Base-by-base conservation (phyloP, 2,329 filamentous ascomycete genomes). In the Davidsoniella australis region DNA sequence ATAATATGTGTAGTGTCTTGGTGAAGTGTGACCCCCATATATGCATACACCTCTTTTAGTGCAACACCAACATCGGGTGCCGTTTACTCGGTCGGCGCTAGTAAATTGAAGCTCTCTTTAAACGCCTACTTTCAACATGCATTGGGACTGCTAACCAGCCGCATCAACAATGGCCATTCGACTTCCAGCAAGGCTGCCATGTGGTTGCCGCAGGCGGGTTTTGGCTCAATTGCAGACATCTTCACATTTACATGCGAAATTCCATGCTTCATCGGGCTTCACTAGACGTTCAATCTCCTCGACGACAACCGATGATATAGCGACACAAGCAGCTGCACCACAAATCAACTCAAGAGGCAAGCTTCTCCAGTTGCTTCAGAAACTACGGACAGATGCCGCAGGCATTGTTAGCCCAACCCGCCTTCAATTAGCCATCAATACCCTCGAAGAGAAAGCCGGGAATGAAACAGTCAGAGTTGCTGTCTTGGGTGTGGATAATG, bases 371-470 rank as follows among this genome's bases (percentile, higher is more conserved):
- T 67, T 75, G 2, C 66, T 88, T 0, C 61, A 69, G 1, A 70
- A 74, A 18, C 68, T 89, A 2, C 71, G 82, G 57, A 73, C 72
- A 47, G 66, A 74, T 45, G 76, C 77, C 2, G 70, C 75, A 20
- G 72, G 69, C 51, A 72, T 78, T 56, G 70, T 83, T 48, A 82
- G 82, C 58, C 69, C 80, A n/a, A 76, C 81, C 26, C 71, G 80
- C 49, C 60, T 88, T 42, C 80, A 85, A 61, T 72, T 89, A 56
- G 83, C 82, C 10, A 64, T 85, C 18, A 72, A 76, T 54, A 78
- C 82, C 18, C 61, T 81, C 52, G 69, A 72, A 33, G 73, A 80
- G 58, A 58, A 61, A 1, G 63, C 72, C 0, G 77, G 77, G 3
- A 59, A 68, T 36, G 77, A 80, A 59, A 68, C 72, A 2, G 68